Conservation (phyloP, 129 eudicot genomes). For the Erigeron canadensis region DNA sequence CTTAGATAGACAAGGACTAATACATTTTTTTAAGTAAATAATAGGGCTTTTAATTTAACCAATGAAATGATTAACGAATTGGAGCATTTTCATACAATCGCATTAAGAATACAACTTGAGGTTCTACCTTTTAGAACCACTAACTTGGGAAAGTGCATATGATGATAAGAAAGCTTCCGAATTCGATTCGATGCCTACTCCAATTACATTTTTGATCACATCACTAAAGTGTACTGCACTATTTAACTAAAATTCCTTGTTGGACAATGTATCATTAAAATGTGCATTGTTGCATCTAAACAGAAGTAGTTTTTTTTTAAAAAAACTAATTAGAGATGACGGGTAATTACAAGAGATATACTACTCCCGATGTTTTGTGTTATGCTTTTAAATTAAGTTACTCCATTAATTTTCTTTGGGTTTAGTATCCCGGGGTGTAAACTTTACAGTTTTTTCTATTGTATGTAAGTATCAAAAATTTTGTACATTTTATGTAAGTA, state of each 20-base stretch:
- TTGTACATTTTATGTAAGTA: no score
- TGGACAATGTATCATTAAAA: neutral
- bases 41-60: neutral
- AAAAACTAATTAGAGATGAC: no score
- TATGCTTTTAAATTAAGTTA: no score
- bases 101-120: neutral
- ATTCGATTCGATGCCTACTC: conserved; percentile 39
- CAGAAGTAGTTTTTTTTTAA: no score
- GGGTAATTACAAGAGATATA: no score
- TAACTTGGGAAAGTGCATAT: conserved; percentile 31
- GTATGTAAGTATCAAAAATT: no score
- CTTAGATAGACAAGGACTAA: neutral
- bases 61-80: neutral
- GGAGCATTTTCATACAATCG: neutral
- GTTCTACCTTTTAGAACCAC: conserved; percentile 30
- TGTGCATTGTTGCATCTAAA: no score
- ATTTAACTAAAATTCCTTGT: neutral
- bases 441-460: no score
- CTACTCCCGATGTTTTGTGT: no score
- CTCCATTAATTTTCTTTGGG: no score
- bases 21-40: neutral
- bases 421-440: no score
- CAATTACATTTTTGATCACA: conserved; percentile 12
- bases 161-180: conserved; percentile 41
- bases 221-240: neutral